phyloP scores from a whole-genome alignment of 2,329 filamentous ascomycete genomes.

The Cladosporium sp. region DNA sequence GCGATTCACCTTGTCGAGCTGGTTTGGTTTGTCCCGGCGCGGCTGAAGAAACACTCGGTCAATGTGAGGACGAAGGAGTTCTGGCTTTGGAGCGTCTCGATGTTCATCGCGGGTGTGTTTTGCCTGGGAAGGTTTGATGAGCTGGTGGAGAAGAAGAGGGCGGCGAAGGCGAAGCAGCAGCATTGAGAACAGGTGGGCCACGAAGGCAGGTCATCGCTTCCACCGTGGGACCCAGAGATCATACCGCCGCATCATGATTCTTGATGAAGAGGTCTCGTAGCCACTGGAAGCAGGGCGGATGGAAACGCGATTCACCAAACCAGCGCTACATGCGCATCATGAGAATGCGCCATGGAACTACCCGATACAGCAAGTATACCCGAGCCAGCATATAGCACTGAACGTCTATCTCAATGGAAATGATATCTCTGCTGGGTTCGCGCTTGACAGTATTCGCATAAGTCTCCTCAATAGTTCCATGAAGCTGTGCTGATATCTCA shows the following conservation, averaged over 20 bases:
- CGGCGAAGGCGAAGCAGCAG: slow-evolving; percentile 43
- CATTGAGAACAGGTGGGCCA: slow-evolving; percentile 35
- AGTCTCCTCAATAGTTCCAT: neutral
- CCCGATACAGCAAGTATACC: neutral
- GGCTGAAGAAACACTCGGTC: slow-evolving; percentile 56
- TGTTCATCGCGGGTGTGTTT: slow-evolving; percentile 57
- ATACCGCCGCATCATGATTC: neutral
- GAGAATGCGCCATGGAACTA: too few species aligned
- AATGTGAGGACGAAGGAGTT: slow-evolving; percentile 51
- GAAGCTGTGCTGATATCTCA: neutral
- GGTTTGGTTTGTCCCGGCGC: slow-evolving; percentile 47
- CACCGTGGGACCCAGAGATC: neutral
- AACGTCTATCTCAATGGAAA: neutral
- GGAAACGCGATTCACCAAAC: neutral
- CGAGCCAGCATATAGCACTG: neutral
- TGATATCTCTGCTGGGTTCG: neutral
- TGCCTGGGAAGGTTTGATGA: slow-evolving; percentile 51
- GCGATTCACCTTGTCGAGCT: slow-evolving; percentile 67
- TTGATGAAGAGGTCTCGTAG: neutral
- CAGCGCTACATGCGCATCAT: neutral
- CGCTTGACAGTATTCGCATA: neutral
- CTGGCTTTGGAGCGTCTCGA: slow-evolving; percentile 57
- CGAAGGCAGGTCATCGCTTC: neutral
- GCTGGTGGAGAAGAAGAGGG: slow-evolving; percentile 45
- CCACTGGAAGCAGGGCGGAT: neutral